These are phyloP conservation scores for Polysphondylium violaceum DNA, from an alignment of 78 protist species.

Conservation along the genomic window DNA sequence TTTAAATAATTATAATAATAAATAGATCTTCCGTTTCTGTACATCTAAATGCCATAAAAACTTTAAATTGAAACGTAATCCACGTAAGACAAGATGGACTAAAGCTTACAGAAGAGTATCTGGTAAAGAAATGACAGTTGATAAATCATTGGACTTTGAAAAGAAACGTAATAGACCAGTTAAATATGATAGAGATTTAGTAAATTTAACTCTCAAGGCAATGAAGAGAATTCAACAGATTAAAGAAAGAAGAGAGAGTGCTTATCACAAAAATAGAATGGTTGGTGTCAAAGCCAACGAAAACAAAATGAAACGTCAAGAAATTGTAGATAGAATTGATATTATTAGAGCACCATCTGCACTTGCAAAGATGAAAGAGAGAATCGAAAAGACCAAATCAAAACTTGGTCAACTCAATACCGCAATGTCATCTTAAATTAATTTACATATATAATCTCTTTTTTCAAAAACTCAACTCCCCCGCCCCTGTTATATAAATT, in stretches of 20 bases:
- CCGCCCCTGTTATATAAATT: no score
- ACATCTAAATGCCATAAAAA: conserved; percentile 95
- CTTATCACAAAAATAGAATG: conserved; percentile 47
- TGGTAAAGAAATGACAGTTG: conserved; percentile 98
- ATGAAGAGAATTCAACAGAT: conserved; percentile 66
- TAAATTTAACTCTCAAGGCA: conserved; percentile 37
- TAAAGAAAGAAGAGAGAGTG: conserved; percentile 22
- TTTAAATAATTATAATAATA: not conserved
- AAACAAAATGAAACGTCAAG: conserved; percentile 10
- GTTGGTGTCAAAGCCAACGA: conserved; percentile 21
- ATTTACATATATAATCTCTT: no score
- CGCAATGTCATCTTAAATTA: conserved; percentile 4
- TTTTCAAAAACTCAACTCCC: no score
- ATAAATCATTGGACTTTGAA: conserved; percentile 96
- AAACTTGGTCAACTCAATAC: conserved; percentile 23
- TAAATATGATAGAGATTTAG: conserved; percentile 95
- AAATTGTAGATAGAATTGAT: conserved; percentile 20
- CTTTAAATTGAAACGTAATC: conserved; percentile 98
- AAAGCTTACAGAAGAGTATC: conserved; percentile 96
- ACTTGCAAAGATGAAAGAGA: conserved; percentile 23
- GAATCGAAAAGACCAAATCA: conserved; percentile 3
- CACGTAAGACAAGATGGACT: conserved; percentile 99
- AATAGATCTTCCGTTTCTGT: conserved; percentile 92
- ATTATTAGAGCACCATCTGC: conserved; percentile 64
- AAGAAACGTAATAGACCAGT: conserved; percentile 95